These are phyloP conservation scores for carrot (Daucus carota) DNA, from an alignment of 129 eudicot species.

Conservation along the genomic window DH1_v3.0 NC_030387.2:35856001-35856500, in stretches of 20 bases:
- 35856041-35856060: background rate
- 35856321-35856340: slow-evolving; percentile 97
- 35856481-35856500: slow-evolving; percentile 8
- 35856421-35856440: background rate
- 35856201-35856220: slow-evolving; percentile 93
- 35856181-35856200: slow-evolving; percentile 93
- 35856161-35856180: slow-evolving; percentile 41
- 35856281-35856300: slow-evolving; percentile 7
- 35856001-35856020: slow-evolving; percentile 7
- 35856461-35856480: background rate
- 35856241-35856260: background rate
- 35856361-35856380: slow-evolving; percentile 95
- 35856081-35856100: slow-evolving; percentile 7
- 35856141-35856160: slow-evolving; percentile 98
- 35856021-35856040: background rate
- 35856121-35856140: slow-evolving; percentile 92
- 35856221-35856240: background rate
- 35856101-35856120: slow-evolving; percentile 64
- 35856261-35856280: background rate
- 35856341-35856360: slow-evolving; percentile 95
- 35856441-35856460: background rate
- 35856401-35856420: slow-evolving; percentile 67
- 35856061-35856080: background rate
- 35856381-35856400: slow-evolving; percentile 96
- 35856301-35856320: slow-evolving; percentile 43